Evolutionary conservation across 2,329 filamentous ascomycete species (phyloP), one percentile per base, ranked within the genome.

Genomic region (Phialophora expanda): DNA sequence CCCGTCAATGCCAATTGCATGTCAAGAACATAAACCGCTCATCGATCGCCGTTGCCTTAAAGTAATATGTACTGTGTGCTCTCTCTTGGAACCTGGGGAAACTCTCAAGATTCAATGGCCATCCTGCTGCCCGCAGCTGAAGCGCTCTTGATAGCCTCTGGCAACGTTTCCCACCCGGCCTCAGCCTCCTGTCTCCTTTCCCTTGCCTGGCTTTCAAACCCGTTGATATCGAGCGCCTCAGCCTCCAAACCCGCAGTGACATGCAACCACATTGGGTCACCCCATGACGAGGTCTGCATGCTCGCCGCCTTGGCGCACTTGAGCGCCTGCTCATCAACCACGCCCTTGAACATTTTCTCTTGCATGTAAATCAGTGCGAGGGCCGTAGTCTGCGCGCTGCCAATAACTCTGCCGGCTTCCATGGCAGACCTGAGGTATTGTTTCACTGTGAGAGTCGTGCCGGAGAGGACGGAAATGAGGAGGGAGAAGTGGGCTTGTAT

Each of bases 301-400:
- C 85, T 84, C 26, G 88, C 89, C 0, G 90, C 90, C 69, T 85
- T 84, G 4, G 90, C 89, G 74, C 89, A 91, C 78, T 93, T 93
- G 66, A 91, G 83, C 0, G 90, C 89, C 76, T 93, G 90, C 65
- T 90, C 89, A 57, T 92, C 92, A 3, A 96, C 87, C 14, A 93
- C 89, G 66, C 90, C 90, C 54, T 89, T 89, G 77, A 93, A 97
- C 73, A 97, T 90, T 59, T 88, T 86, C 74, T 86, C 88, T 60
- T 90, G 90, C 90, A 97, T 96, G 70, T 95, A 89, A 71, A 89
- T 93, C 66, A 97, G 86, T 5, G 90, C 89, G 69, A 97, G 90
- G 56, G 89, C 89, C n/a, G 93, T 85, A 61, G 93, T 89, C 70
- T 96, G 90, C 32, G 87, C 87, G 75, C 97, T 97, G 62, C 84